Conservation (phyloP, 2,329 filamentous ascomycete genomes). For the Beauveria brongniartii region DNA sequence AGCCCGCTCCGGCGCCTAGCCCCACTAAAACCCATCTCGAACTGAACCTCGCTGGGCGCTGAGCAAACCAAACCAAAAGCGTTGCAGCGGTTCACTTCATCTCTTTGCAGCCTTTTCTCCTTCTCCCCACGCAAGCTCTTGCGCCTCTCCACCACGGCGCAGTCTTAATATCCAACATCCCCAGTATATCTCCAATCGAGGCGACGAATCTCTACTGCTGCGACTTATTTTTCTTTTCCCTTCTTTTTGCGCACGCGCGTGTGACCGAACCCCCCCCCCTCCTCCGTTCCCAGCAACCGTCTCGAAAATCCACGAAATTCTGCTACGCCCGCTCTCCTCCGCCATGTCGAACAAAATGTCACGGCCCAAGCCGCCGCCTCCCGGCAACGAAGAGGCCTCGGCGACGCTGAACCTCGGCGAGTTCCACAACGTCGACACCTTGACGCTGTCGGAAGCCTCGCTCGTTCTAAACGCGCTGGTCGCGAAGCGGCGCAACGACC, state of each 20-base stretch:
- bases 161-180: not conserved
- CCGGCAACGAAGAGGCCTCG: slow-evolving; percentile 82
- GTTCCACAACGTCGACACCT: slow-evolving; percentile 82
- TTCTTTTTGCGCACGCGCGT: not conserved
- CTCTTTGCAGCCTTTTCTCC: not conserved
- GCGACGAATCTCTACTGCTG: not conserved
- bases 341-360: slow-evolving; percentile 42
- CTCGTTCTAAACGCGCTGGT: slow-evolving; percentile 87
- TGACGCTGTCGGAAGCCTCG: slow-evolving; percentile 86
- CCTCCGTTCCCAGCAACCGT: not conserved
- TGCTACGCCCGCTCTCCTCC: not conserved
- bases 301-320: not conserved
- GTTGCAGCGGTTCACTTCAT: not conserved
- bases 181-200: not conserved
- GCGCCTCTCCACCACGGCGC: slow-evolving; percentile 7
- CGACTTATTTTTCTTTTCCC: not conserved
- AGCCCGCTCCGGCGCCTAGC: not conserved
- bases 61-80: not conserved
- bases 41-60: not conserved
- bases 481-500: slow-evolving; percentile 67
- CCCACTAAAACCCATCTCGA: slow-evolving; percentile 9
- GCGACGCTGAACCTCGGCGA: slow-evolving; percentile 79
- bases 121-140: slow-evolving; percentile 2
- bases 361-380: slow-evolving; percentile 58
- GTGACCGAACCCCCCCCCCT: not conserved